Evolutionary conservation across 1,139 yeast genomes (phyloP).

Genomic region (Groenewaldozyma auringiensis): DNA sequence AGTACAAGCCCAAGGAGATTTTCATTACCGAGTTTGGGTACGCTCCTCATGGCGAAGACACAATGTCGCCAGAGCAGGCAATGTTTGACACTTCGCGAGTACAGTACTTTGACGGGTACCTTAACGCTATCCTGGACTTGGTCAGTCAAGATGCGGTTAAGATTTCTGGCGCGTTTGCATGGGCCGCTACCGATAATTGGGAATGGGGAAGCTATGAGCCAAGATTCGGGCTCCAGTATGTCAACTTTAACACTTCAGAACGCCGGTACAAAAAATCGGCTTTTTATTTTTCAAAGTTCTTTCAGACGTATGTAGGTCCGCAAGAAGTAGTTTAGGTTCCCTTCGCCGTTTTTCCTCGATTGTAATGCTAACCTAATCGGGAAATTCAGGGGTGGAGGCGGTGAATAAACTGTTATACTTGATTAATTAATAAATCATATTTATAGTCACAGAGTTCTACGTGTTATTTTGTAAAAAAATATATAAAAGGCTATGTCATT

Average conservation of each 20-base stretch:
- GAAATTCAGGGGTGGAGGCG: too few species aligned
- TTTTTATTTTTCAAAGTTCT: slow-evolving; percentile 20
- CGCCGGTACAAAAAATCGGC: slow-evolving; percentile 32
- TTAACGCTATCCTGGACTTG: slow-evolving; percentile 28
- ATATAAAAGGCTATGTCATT: slow-evolving; percentile 1
- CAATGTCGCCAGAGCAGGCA: slow-evolving; percentile 25
- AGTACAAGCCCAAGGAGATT: slow-evolving; percentile 13
- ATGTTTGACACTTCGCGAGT: slow-evolving; percentile 29
- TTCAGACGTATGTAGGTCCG: slow-evolving; percentile 5
- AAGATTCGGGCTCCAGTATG: slow-evolving; percentile 33
- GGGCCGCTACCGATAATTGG: slow-evolving; percentile 34
- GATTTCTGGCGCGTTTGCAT: slow-evolving; percentile 30
- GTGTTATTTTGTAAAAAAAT: too few species aligned
- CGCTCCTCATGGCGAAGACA: slow-evolving; percentile 29
- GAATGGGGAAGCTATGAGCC: slow-evolving; percentile 28
- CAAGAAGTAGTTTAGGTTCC: too few species aligned
- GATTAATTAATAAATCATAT: too few species aligned
- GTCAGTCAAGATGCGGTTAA: slow-evolving; percentile 24
- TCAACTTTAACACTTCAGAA: slow-evolving; percentile 32
- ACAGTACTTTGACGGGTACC: slow-evolving; percentile 28
- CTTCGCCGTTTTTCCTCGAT: too few species aligned
- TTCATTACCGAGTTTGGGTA: slow-evolving; percentile 30
- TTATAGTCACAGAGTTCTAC: too few species aligned
- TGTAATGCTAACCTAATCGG: too few species aligned
- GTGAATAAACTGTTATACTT: too few species aligned